These are phyloP conservation scores for Paracoccidioides brasiliensis DNA, from an alignment of 2,329 filamentous ascomycete genomes.

Conservation along the genomic window DNA sequence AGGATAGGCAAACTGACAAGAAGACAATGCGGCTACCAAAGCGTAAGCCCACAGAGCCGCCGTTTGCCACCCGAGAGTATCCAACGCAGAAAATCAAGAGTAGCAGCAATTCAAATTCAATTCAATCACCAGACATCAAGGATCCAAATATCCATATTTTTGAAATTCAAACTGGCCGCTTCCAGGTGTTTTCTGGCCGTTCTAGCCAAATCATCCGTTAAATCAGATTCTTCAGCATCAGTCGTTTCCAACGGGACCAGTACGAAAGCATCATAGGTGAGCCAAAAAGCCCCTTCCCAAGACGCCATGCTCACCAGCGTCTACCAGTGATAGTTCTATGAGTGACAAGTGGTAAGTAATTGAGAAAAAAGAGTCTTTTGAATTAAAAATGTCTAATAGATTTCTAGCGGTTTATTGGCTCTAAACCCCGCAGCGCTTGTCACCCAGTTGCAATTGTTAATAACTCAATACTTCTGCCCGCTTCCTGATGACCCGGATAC, in stretches of 20 bases:
- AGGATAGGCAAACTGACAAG: not conserved
- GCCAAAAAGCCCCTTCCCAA: not conserved
- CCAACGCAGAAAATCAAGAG: not conserved
- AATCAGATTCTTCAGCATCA: not conserved
- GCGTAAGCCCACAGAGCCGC: not conserved
- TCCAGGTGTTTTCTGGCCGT: not conserved
- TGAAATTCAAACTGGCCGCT: not conserved
- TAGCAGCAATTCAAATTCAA: not conserved
- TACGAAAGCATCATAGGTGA: not conserved
- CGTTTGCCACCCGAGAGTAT: not conserved
- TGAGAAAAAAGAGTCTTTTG: not conserved
- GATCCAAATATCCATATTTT: not conserved
- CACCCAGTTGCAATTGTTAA: too few relatives aligned
- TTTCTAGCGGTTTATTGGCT: not conserved
- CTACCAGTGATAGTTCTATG: not conserved
- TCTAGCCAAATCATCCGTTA: not conserved
- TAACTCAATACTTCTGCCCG: slow-evolving; percentile 19
- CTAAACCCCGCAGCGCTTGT: not conserved
- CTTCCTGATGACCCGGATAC: slow-evolving; percentile 20
- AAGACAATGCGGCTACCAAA: not conserved
- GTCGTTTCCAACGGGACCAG: not conserved
- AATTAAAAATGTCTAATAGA: not conserved
- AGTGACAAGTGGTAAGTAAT: not conserved
- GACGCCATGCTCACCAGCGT: not conserved
- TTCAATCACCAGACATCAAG: not conserved